Conservation (phyloP, 768 basidiomycete species). For the Tephrocybe rancida region DNA sequence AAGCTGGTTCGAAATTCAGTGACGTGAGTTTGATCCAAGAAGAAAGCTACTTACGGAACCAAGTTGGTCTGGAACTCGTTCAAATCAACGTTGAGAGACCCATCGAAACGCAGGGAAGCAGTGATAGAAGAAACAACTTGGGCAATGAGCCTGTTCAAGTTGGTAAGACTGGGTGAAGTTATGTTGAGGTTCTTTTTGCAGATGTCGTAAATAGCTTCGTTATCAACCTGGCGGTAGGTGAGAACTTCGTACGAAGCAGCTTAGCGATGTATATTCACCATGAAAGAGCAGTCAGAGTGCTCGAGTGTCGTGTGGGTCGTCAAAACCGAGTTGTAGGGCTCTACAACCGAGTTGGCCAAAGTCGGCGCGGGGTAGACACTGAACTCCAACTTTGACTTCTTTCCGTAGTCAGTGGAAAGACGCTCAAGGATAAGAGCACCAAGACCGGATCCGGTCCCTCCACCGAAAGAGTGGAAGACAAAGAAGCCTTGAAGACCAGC, state of each 20-base stretch:
- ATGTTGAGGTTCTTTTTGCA: slow-evolving; percentile 96
- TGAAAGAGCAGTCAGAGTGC: slow-evolving; percentile 99
- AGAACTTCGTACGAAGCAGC: slow-evolving; percentile 3
- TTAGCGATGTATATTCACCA: slow-evolving; percentile 54
- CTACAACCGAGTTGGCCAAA: slow-evolving; percentile 92
- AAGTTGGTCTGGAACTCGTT: slow-evolving; percentile 99
- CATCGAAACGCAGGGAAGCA: slow-evolving; percentile 95
- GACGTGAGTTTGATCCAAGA: slow-evolving; percentile 68
- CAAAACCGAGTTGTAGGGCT: slow-evolving; percentile 96
- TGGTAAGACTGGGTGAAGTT: slow-evolving; percentile 83
- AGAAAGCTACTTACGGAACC: slow-evolving; percentile 82
- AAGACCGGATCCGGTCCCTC: slow-evolving; percentile 98
- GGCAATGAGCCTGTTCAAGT: slow-evolving; percentile 95
- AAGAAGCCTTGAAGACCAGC: slow-evolving; percentile 98
- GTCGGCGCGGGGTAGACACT: slow-evolving; percentile 95
- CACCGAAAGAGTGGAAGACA: slow-evolving; percentile 99
- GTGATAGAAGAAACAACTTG: slow-evolving; percentile 99
- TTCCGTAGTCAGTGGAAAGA: slow-evolving; percentile 96
- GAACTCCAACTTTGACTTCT: slow-evolving; percentile 99
- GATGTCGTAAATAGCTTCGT: slow-evolving; percentile 96
- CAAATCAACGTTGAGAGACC: slow-evolving; percentile 95
- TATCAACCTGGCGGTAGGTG: slow-evolving; percentile 58
- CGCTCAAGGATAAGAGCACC: slow-evolving; percentile 95
- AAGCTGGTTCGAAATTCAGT: slow-evolving; percentile 51
- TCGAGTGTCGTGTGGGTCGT: slow-evolving; percentile 99